A percentile compares a stretch with the other conserved stretches of the same genome.
These are phyloP conservation scores for Cercospora berteroae DNA, from an alignment of 2,329 filamentous ascomycete species.

Conservation along the genomic window DNA sequence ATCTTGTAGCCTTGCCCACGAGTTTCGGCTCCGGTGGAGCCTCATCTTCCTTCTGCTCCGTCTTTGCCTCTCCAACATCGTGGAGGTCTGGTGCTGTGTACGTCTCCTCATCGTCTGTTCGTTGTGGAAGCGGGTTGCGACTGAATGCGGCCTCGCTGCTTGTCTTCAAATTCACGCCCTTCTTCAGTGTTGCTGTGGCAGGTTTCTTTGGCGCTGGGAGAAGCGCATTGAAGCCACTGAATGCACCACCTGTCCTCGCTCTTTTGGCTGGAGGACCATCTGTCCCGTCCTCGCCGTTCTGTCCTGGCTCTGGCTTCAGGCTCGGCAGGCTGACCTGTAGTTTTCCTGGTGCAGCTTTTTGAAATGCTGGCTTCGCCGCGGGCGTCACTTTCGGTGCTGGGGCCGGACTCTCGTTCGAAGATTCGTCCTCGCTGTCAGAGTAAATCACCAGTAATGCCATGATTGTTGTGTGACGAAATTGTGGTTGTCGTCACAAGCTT, in stretches of 20 bases:
- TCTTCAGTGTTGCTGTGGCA: conserved; percentile 43
- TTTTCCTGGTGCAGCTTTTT: conserved; percentile 60
- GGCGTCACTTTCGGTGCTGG: conserved; percentile 31
- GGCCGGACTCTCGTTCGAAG: conserved; percentile 26
- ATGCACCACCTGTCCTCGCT: conserved; percentile 62
- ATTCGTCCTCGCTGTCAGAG: conserved; percentile 70
- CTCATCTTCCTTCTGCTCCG: conserved; percentile 45
- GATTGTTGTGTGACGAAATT: not conserved
- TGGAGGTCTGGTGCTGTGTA: not conserved
- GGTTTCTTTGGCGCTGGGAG: conserved; percentile 76
- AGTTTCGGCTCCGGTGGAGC: conserved; percentile 60
- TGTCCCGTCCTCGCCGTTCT: conserved; percentile 39
- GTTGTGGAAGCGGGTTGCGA: conserved; percentile 56
- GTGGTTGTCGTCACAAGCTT: not conserved
- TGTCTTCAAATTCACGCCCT: conserved; percentile 74
- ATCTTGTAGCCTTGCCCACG: conserved; percentile 78
- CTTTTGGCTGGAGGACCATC: conserved; percentile 69
- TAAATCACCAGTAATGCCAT: conserved; percentile 74
- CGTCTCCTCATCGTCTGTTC: conserved; percentile 31
- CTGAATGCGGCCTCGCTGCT: conserved; percentile 79
- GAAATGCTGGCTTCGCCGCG: conserved; percentile 39
- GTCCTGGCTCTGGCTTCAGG: conserved; percentile 43
- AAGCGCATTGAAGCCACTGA: conserved; percentile 81
- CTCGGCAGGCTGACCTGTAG: conserved; percentile 77
- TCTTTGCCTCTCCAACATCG: conserved; percentile 24